phyloP scores from a whole-genome alignment of 345 rosid genomes.

The Aquilaria yunnanensis region DNA sequence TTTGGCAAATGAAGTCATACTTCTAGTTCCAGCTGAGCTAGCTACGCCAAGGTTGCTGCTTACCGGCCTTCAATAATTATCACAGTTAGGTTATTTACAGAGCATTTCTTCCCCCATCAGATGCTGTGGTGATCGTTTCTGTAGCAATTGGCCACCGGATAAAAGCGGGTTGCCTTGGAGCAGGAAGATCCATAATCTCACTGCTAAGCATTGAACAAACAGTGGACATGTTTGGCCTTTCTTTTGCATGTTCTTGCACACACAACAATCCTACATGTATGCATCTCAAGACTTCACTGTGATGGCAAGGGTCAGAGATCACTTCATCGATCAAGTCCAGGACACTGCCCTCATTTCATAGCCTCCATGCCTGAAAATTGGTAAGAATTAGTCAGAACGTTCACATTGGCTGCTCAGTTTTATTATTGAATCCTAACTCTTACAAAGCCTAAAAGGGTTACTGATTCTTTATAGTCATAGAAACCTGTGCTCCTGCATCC shows the following conservation, averaged over 20 bases:
- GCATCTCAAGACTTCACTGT: conserved; percentile 12
- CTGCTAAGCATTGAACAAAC: conserved; percentile 18
- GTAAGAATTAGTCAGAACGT: background rate
- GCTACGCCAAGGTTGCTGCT: background rate
- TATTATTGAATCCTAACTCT: conserved; percentile 3
- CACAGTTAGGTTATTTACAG: conserved; percentile 14
- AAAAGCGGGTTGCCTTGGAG: conserved; percentile 15
- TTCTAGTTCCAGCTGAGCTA: no score
- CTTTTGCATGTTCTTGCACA: conserved; percentile 11
- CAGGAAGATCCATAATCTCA: conserved; percentile 13
- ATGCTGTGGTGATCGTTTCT: background rate
- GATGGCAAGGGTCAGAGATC: background rate
- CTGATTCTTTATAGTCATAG: conserved; percentile 18
- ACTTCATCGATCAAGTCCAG: conserved; percentile 7
- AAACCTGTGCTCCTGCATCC: conserved; percentile 34
- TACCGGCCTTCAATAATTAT: conserved; percentile 13
- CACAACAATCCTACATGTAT: conserved; percentile 15
- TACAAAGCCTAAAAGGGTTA: conserved; percentile 28
- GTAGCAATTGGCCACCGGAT: background rate
- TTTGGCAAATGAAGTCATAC: no score
- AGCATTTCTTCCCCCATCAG: background rate
- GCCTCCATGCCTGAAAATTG: conserved; percentile 33
- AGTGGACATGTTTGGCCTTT: conserved; percentile 13
- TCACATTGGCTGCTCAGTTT: background rate
- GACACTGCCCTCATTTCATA: conserved; percentile 26